A percentile compares a stretch with the other conserved stretches of the same genome.
These are phyloP conservation scores for Phytophthora palmivora DNA, from an alignment of 352 stramenopile species.

Conservation along the genomic window DNA sequence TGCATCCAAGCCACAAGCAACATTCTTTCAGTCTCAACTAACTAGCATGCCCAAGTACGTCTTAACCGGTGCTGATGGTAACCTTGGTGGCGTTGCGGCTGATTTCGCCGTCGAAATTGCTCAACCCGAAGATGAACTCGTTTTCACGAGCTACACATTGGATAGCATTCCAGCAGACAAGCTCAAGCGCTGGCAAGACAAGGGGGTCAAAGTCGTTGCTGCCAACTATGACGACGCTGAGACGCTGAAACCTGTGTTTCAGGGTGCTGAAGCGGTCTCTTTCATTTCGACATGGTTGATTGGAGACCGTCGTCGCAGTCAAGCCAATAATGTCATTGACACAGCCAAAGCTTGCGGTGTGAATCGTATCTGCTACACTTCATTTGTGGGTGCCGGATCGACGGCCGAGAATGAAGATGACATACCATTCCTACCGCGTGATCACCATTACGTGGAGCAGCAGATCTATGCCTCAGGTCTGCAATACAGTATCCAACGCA, in stretches of 20 bases:
- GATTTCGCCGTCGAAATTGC: slow-evolving; percentile 36
- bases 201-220: slow-evolving; percentile 26
- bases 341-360: slow-evolving; percentile 25
- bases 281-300: slow-evolving; percentile 38
- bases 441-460: slow-evolving; percentile 39
- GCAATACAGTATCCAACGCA: slow-evolving; percentile 40
- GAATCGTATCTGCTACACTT: slow-evolving; percentile 36
- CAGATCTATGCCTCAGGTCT: slow-evolving; percentile 27
- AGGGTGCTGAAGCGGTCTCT: slow-evolving; percentile 25
- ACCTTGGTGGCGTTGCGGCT: slow-evolving; percentile 27
- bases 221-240: slow-evolving; percentile 33
- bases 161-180: slow-evolving; percentile 28
- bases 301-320: slow-evolving; percentile 31
- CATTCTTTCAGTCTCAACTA: background rate
- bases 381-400: slow-evolving; percentile 18
- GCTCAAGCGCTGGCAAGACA: slow-evolving; percentile 21
- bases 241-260: slow-evolving; percentile 31
- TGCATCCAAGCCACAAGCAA: background rate
- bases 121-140: slow-evolving; percentile 35
- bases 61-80: slow-evolving; percentile 32
- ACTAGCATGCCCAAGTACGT: slow-evolving; percentile 33
- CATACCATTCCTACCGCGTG: slow-evolving; percentile 28
- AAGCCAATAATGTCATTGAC: slow-evolving; percentile 29
- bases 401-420: slow-evolving; percentile 28
- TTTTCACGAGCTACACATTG: slow-evolving; percentile 34